Base-by-base conservation (phyloP, 768 basidiomycete species). In the Lentinula aciculospora region DNA sequence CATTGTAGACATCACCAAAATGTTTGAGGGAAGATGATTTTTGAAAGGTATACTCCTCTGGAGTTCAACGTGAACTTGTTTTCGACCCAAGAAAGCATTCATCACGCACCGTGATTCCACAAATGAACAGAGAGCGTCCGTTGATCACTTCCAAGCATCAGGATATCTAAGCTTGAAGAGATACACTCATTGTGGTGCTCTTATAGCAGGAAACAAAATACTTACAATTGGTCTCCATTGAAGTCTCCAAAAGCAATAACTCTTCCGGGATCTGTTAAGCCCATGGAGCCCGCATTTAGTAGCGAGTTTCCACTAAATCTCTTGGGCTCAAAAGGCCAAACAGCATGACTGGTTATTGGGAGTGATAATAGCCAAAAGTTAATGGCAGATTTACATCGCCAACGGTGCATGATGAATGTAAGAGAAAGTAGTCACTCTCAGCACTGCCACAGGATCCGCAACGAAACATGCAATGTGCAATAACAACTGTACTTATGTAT, bases 161-260 rank as follows among this genome's bases (percentile, higher is more conserved):
- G 73, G 3, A 94, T 72, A 71, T 98, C 95, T 61, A 92, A 68
- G 63, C 94, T 97, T 64, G 25, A 55, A 25, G 21, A 50, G 6
- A 28, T 34, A 13, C 32, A 28, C 25, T 45, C 27, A 57, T 10
- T 58, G 10, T 19, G 25, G 12, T 12, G 25, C 17, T 37, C 17
- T 32, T 2, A 13, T 23, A n/a, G 9, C 27, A 34, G 9, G 27
- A 21, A 21, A 40, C 37, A n/a, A 39, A 4, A 58, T 19, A 74
- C 91, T 67, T 68, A 97, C 94, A 91, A 89, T 69, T 98, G 94
- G 70, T 98, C 94, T 4, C 92, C 94, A 69, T 98, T 85, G 70
- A 95, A 96, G 74, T 99, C 96, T 31, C 94, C 97, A 64, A 92
- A 91, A 7, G 94, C 95, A 59, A 92, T 79, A 19, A 97, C 80